Conservation (phyloP, 805 yeast genomes). For the Lachancea lanzarotensis region DNA sequence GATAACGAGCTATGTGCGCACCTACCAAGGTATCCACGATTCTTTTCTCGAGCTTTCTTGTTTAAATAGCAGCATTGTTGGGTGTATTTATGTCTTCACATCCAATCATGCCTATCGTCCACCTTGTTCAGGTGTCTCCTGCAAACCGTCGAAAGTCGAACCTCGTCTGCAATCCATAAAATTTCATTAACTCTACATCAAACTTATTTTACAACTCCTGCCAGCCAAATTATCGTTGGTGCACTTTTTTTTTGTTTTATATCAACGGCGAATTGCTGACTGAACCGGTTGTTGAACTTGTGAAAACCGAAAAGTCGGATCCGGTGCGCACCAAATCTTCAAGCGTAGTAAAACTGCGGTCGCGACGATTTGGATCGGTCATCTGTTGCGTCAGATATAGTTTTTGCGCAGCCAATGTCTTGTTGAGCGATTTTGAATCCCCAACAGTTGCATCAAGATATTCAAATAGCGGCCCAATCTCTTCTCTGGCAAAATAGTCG, state of each 20-base stretch:
- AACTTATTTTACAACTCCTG: not conserved
- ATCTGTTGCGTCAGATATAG: conserved; percentile 1
- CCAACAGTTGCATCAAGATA: not conserved
- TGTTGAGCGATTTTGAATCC: not conserved
- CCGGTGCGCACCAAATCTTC: conserved; percentile 2
- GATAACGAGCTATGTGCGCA: no score
- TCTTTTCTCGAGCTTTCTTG: no score
- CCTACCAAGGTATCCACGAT: no score
- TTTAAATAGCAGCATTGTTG: no score
- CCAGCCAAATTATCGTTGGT: no score
- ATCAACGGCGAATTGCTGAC: conserved; percentile 6
- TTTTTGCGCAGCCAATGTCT: conserved; percentile 4
- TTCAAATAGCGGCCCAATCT: conserved; percentile 12
- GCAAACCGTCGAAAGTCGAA: no score
- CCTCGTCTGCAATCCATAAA: no score
- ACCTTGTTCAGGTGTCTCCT: no score
- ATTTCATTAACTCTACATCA: not conserved
- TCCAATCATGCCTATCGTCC: no score
- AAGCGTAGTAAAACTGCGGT: conserved; percentile 1
- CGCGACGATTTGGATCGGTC: not conserved
- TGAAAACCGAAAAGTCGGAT: not conserved
- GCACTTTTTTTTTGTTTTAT: not conserved
- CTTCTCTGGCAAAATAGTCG: conserved; percentile 38
- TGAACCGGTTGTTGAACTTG: conserved; percentile 4
- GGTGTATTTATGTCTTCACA: no score